Evolutionary conservation across 192 early-diverging fungal genomes (phyloP).

Genomic region (Coemansia sp.): DNA sequence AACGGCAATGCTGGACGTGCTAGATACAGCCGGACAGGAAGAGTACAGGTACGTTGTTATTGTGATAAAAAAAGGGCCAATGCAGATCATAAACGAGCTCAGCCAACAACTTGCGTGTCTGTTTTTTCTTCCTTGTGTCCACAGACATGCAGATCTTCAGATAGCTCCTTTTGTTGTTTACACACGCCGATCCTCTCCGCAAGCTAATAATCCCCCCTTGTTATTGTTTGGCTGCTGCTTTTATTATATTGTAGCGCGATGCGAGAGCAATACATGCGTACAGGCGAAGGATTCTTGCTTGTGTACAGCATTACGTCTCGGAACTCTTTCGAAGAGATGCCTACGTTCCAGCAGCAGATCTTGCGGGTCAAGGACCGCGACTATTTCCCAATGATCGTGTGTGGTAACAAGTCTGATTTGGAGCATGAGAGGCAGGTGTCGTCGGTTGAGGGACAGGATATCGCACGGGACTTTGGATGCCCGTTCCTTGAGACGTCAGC

Average conservation of each 20-base stretch:
- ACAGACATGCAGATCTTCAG: slow-evolving; percentile 1
- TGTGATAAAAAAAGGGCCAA: not conserved
- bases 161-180: slow-evolving; percentile 4
- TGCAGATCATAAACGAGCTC: not conserved
- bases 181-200: not conserved
- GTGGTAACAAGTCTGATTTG: slow-evolving; percentile 94
- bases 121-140: not conserved
- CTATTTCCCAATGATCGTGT: slow-evolving; percentile 85
- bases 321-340: slow-evolving; percentile 90
- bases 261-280: slow-evolving; percentile 96
- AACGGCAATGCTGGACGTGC: slow-evolving; percentile 86
- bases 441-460: slow-evolving; percentile 77
- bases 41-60: slow-evolving; percentile 69
- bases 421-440: slow-evolving; percentile 83
- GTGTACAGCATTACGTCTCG: slow-evolving; percentile 93
- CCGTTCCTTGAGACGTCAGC: slow-evolving; percentile 89
- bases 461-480: slow-evolving; percentile 75
- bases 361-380: slow-evolving; percentile 94
- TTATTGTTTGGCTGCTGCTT: not conserved
- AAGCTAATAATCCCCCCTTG: not conserved
- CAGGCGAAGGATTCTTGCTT: slow-evolving; percentile 93
- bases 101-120: too few relatives aligned
- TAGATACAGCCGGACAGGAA: slow-evolving; percentile 96
- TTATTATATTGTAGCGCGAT: slow-evolving; percentile 62
- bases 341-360: slow-evolving; percentile 91